phyloP scores from a whole-genome alignment of 1,284 basidiomycete genomes.

The Tylopilus orsonianus region DNA sequence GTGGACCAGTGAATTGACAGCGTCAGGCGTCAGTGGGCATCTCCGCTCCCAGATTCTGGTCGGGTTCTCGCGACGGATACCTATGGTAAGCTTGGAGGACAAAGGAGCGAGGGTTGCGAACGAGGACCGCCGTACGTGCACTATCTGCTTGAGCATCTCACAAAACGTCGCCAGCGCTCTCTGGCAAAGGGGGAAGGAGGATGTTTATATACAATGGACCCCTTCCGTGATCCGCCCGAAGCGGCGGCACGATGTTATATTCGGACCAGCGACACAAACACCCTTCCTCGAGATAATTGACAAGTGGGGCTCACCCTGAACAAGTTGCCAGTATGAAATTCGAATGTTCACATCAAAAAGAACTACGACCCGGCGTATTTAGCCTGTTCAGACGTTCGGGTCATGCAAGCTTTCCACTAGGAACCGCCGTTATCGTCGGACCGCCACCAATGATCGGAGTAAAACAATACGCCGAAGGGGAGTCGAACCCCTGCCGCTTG shows the following conservation, averaged over 20 bases:
- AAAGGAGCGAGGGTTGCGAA: slow-evolving; percentile 22
- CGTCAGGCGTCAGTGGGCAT: slow-evolving; percentile 76
- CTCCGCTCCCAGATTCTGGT: slow-evolving; percentile 85
- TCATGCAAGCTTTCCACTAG: no score
- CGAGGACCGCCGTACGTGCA: slow-evolving; percentile 21
- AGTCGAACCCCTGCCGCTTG: slow-evolving; percentile 83
- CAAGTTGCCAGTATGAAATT: not conserved
- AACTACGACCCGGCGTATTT: no score
- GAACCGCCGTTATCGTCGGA: no score
- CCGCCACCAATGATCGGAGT: not conserved
- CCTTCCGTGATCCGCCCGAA: no score
- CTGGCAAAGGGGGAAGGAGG: not conserved
- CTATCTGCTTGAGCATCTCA: slow-evolving; percentile 21
- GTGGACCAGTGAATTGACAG: slow-evolving; percentile 59
- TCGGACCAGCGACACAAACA: no score
- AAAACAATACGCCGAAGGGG: slow-evolving; percentile 59
- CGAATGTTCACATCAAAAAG: not conserved
- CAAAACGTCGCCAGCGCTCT: not conserved
- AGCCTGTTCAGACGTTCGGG: no score
- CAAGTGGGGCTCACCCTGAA: not conserved
- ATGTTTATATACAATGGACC: no score
- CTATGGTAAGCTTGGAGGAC: slow-evolving; percentile 45
- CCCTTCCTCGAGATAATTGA: not conserved
- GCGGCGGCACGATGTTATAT: no score
- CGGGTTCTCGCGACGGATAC: slow-evolving; percentile 79